A percentile compares a stretch with the other conserved stretches of the same genome.
Evolutionary conservation across 176 grass and related monocot genomes (phyloP).

Genomic region (Lolium perenne): DNA sequence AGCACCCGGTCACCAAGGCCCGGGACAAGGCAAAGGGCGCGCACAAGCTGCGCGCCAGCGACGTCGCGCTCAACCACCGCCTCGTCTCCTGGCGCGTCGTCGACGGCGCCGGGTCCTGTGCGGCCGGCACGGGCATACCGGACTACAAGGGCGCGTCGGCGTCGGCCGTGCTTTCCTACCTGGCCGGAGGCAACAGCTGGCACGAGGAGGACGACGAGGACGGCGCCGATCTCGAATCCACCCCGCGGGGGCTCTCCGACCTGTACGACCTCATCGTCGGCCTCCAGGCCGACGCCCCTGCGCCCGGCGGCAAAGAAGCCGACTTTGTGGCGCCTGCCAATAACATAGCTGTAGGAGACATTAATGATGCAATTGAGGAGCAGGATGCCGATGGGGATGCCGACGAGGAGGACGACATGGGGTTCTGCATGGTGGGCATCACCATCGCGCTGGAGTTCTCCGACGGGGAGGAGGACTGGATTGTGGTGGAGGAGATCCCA

Average conservation of each 20-base stretch:
- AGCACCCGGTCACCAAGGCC: constrained; percentile 69
- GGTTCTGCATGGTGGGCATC: constrained; percentile 76
- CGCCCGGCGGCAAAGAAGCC: not conserved
- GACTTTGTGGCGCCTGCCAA: constrained; percentile 6
- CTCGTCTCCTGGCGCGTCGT: constrained; percentile 78
- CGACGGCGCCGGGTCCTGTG: constrained; percentile 5
- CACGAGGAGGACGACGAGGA: constrained; percentile 47
- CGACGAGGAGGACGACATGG: constrained; percentile 55
- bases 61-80: constrained; percentile 83
- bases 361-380: constrained; percentile 35
- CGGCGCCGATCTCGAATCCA: not conserved
- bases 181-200: constrained; percentile 50
- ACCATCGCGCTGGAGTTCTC: constrained; percentile 64
- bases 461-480: constrained; percentile 90
- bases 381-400: not conserved
- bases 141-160: constrained; percentile 63
- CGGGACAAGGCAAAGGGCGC: constrained; percentile 74
- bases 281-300: not conserved
- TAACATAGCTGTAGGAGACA: not conserved
- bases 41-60: constrained; percentile 72
- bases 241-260: constrained; percentile 42
- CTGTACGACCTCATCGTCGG: constrained; percentile 58
- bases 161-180: constrained; percentile 55
- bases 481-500: constrained; percentile 74
- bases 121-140: constrained; percentile 9